phyloP scores from a whole-genome alignment of 257 asterid species.

The Salvia hispanica region DNA sequence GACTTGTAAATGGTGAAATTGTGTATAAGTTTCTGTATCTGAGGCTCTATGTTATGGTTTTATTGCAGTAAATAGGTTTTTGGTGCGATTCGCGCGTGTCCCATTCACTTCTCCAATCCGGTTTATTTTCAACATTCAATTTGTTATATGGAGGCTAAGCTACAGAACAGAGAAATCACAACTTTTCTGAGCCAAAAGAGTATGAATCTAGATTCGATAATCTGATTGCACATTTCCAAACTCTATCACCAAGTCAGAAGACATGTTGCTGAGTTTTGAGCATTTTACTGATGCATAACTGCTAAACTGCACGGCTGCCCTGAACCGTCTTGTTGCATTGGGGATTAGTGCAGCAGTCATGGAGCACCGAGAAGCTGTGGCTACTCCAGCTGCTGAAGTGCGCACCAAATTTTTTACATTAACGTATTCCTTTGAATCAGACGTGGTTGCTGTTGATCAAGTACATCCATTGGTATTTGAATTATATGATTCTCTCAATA shows the following conservation, averaged over 20 bases:
- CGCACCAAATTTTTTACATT: conserved; percentile 81
- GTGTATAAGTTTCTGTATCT: conserved; percentile 1
- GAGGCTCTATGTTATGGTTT: conserved; percentile 1
- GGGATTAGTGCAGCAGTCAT: conserved; percentile 91
- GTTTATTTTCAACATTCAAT: not conserved
- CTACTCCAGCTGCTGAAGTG: conserved; percentile 81
- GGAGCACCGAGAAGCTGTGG: conserved; percentile 71
- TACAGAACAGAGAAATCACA: conserved; percentile 76
- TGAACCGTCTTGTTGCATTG: conserved; percentile 27
- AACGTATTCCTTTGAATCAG: conserved; percentile 77
- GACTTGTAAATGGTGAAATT: not conserved
- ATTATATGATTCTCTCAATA: conserved; percentile 67
- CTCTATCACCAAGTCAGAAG: conserved; percentile 52
- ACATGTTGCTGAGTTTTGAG: conserved; percentile 65
- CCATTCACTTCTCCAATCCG: conserved; percentile 87
- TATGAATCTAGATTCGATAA: conserved; percentile 46
- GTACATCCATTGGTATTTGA: conserved; percentile 80
- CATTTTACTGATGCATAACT: conserved; percentile 76
- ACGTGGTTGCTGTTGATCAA: conserved; percentile 88
- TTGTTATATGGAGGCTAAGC: conserved; percentile 77
- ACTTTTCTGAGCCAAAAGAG: not conserved
- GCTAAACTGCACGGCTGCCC: conserved; percentile 64
- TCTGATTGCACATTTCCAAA: no score
- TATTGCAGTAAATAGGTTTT: conserved; percentile 41
- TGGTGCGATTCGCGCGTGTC: conserved; percentile 83